Evolutionary conservation across 106 monocot genomes (phyloP).

Genomic region (Platanthera zijinensis): DNA sequence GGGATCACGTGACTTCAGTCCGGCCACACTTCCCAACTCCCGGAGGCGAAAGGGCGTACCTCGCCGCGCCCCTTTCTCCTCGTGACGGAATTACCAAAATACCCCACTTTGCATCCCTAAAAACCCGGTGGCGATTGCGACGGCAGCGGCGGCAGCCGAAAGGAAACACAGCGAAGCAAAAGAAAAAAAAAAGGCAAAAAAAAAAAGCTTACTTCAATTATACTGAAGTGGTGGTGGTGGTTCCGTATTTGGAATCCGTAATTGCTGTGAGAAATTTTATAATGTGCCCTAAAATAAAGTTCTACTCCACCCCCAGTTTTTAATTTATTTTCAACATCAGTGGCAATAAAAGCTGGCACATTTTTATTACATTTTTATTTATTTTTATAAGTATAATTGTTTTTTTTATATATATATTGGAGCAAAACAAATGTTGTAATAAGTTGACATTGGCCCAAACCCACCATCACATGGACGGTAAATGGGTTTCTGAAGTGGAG

Average conservation of each 20-base stretch:
- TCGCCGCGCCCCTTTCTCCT: conserved; percentile 48
- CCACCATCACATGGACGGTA: no score
- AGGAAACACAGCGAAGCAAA: conserved; percentile 5
- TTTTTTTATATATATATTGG: no score
- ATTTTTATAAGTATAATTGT: neutral
- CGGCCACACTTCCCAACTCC: conserved; percentile 13
- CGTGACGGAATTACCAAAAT: conserved; percentile 16
- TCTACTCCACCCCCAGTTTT: neutral
- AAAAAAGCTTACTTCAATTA: conserved; percentile 6
- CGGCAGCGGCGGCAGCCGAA: conserved; percentile 1
- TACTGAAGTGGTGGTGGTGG: conserved; percentile 8
- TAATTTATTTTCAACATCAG: conserved; percentile 2
- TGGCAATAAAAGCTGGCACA: conserved; percentile 6
- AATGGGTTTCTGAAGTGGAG: no score
- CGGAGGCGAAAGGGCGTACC: conserved; percentile 64
- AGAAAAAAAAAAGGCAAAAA: neutral
- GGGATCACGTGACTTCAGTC: conserved; percentile 4
- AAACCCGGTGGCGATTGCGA: neutral
- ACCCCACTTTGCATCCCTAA: neutral
- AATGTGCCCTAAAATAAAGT: conserved; percentile 3
- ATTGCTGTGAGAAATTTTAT: conserved; percentile 7
- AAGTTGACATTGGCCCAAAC: no score
- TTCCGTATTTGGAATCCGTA: conserved; percentile 11
- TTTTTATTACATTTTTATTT: conserved; percentile 9
- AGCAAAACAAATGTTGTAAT: no score